These are phyloP conservation scores for Blastocystis sp. DNA, from an alignment of 352 stramenopile genomes.

Conservation along the genomic window DNA sequence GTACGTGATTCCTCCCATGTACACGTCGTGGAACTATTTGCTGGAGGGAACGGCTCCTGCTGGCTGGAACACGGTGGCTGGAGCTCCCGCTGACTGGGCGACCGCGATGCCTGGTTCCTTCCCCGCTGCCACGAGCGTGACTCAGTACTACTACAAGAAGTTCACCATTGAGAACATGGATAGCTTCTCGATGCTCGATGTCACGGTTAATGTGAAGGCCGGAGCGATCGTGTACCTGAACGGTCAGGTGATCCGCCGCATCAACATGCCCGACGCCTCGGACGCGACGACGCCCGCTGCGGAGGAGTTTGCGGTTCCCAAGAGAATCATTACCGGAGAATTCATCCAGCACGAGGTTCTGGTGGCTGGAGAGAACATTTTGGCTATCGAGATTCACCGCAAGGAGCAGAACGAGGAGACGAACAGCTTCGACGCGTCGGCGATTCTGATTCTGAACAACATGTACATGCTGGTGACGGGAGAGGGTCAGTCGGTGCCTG, in stretches of 20 bases:
- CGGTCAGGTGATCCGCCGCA: constrained; percentile 17
- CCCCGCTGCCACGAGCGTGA: neutral
- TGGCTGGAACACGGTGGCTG: neutral
- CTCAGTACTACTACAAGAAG: constrained; percentile 34
- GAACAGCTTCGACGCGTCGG: constrained; percentile 24
- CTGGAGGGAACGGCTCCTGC: neutral
- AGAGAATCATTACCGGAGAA: neutral
- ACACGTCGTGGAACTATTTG: constrained; percentile 19
- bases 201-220: constrained; percentile 40
- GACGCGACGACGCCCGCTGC: neutral
- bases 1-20: neutral
- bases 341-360: neutral
- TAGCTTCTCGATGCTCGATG: neutral
- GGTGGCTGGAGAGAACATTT: constrained; percentile 9
- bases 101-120: neutral
- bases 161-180: neutral
- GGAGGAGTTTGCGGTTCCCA: neutral
- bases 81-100: neutral
- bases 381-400: constrained; percentile 37
- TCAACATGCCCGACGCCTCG: neutral
- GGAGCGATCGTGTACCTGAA: constrained; percentile 47
- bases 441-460: constrained; percentile 26
- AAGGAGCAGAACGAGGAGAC: neutral
- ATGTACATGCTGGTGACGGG: constrained; percentile 47
- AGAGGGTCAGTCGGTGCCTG: neutral